Evolutionary conservation across 345 rosid species (phyloP).

Genomic region (Theobroma cacao): DNA sequence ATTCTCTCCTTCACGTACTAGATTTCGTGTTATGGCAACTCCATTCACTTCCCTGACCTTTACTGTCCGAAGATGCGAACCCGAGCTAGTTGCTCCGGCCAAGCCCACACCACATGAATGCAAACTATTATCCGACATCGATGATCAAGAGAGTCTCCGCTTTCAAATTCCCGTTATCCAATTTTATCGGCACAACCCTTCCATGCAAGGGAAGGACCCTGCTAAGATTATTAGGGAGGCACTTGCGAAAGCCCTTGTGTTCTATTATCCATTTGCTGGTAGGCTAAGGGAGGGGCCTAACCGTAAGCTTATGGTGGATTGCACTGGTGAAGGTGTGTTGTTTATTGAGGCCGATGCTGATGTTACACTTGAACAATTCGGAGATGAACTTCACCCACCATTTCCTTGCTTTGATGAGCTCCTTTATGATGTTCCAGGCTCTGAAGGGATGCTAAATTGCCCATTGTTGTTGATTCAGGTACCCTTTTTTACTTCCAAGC

Average conservation of each 20-base stretch:
- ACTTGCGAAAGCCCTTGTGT: conserved; percentile 35
- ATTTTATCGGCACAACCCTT: neutral
- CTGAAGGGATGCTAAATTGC: conserved; percentile 28
- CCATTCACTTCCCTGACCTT: neutral
- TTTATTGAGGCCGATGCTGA: conserved; percentile 55
- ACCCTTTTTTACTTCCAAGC: neutral
- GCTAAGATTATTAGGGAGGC: conserved; percentile 34
- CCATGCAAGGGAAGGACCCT: conserved; percentile 34
- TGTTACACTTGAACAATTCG: conserved; percentile 31
- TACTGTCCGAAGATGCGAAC: neutral
- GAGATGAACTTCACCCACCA: neutral
- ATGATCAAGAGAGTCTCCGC: neutral
- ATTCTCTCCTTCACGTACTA: neutral
- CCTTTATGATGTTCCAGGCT: conserved; percentile 38
- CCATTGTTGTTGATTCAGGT: conserved; percentile 58
- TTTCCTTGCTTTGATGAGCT: neutral
- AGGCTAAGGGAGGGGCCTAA: conserved; percentile 41
- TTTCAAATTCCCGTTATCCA: neutral
- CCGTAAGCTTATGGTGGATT: conserved; percentile 55
- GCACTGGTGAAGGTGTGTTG: conserved; percentile 39
- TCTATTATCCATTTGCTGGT: conserved; percentile 57
- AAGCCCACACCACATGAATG: neutral
- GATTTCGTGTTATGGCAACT: neutral
- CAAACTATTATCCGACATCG: neutral
- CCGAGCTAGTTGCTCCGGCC: neutral